Conservation (phyloP, 208 protist species). For the Acanthamoeba healyi region DNA sequence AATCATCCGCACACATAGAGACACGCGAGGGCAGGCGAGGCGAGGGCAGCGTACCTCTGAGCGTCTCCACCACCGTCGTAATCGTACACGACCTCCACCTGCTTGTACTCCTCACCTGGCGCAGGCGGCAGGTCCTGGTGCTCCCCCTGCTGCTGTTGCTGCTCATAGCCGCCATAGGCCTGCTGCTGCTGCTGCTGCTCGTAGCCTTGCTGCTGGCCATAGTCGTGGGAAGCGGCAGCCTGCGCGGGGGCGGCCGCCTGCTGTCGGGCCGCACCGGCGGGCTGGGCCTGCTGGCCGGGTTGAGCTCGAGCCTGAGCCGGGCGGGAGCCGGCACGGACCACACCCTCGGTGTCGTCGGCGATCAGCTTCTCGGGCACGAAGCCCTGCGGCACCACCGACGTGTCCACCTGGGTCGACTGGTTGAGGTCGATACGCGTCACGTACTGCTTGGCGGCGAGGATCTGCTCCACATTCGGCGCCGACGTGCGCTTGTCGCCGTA, state of each 20-base stretch:
- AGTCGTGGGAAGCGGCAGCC: neutral
- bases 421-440: neutral
- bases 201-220: neutral
- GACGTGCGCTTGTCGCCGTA: neutral
- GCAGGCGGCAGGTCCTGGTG: neutral
- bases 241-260: neutral
- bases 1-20: neutral
- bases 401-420: neutral
- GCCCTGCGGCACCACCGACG: neutral
- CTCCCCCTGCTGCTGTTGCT: neutral
- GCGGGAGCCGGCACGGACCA: neutral
- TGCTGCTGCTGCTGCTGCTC: neutral
- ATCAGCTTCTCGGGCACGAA: neutral
- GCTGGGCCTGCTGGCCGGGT: neutral
- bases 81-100: slow-evolving; percentile 16
- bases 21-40: neutral
- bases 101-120: neutral
- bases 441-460: neutral
- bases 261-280: neutral
- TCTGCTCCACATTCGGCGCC: neutral
- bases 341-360: neutral
- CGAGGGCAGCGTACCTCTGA: neutral
- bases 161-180: neutral
- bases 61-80: slow-evolving; percentile 5
- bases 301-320: neutral